phyloP scores from a whole-genome alignment of 2,329 filamentous ascomycete species.

The Zelopaecilomyces penicillatus region DNA sequence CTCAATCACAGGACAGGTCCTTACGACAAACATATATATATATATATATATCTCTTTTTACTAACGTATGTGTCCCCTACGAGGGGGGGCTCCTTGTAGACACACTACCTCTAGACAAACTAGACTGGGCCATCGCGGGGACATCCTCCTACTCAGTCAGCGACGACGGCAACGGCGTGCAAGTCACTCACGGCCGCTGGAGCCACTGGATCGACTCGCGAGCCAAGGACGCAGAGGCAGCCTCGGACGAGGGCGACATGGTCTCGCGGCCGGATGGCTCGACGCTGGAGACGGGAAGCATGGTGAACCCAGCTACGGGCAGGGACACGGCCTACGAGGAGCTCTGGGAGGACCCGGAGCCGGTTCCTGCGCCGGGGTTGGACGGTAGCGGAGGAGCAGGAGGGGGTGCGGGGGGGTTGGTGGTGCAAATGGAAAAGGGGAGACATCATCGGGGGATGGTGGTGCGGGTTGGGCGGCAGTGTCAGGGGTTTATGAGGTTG shows the following conservation, averaged over 20 bases:
- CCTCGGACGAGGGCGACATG: constrained; percentile 50
- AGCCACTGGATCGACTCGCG: constrained; percentile 53
- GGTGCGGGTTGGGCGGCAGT: constrained; percentile 43
- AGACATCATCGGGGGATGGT: constrained; percentile 38
- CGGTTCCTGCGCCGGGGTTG: constrained; percentile 10
- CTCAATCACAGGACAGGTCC: no score
- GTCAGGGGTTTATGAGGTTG: constrained; percentile 46
- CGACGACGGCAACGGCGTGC: constrained; percentile 17
- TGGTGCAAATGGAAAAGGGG: constrained; percentile 1
- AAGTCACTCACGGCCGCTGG: constrained; percentile 37
- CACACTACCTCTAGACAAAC: constrained; percentile 19
- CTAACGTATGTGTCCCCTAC: no score
- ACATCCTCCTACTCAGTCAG: constrained; percentile 31
- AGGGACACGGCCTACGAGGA: constrained; percentile 53
- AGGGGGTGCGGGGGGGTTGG: background rate
- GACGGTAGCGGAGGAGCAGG: constrained; percentile 9
- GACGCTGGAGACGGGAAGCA: constrained; percentile 49
- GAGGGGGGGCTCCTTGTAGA: constrained; percentile 1
- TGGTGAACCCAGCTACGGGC: constrained; percentile 50
- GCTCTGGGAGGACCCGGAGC: constrained; percentile 47
- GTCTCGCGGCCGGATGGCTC: constrained; percentile 31
- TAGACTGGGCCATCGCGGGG: constrained; percentile 62
- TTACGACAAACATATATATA: no score
- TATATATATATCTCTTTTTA: no score
- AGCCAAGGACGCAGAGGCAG: constrained; percentile 25